Evolutionary conservation across 352 stramenopile genomes (phyloP).

Genomic region (Phytophthora ramorum): DNA sequence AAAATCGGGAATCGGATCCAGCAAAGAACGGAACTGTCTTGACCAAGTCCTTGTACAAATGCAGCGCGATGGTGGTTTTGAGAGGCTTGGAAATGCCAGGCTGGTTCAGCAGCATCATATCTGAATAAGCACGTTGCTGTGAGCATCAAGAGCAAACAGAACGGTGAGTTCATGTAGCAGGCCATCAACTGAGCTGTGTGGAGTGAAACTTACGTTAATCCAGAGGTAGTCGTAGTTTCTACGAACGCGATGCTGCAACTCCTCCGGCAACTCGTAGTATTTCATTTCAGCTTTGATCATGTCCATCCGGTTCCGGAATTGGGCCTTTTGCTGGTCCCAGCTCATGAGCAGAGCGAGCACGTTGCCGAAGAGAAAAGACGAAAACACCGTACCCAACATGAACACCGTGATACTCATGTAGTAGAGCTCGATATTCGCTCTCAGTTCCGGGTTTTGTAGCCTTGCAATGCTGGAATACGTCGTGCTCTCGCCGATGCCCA

Average conservation of each 20-base stretch:
- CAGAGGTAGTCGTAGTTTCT: slow-evolving; percentile 88
- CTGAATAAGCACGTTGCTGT: slow-evolving; percentile 84
- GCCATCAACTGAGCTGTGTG: not conserved
- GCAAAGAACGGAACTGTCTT: slow-evolving; percentile 86
- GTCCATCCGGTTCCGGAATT: slow-evolving; percentile 88
- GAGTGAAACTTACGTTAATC: slow-evolving; percentile 68
- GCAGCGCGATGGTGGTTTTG: slow-evolving; percentile 77
- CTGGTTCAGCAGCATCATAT: slow-evolving; percentile 87
- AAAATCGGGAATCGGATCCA: slow-evolving; percentile 71
- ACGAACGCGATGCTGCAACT: slow-evolving; percentile 74
- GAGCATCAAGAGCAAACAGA: slow-evolving; percentile 3
- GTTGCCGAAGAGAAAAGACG: slow-evolving; percentile 83
- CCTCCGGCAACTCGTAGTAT: slow-evolving; percentile 80
- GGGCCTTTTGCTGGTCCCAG: slow-evolving; percentile 82
- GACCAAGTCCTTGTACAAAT: slow-evolving; percentile 83
- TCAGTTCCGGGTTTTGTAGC: slow-evolving; percentile 47
- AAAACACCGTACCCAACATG: slow-evolving; percentile 71
- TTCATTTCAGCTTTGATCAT: slow-evolving; percentile 86
- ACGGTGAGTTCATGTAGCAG: slow-evolving; percentile 4
- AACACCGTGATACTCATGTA: slow-evolving; percentile 75
- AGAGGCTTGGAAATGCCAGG: slow-evolving; percentile 80
- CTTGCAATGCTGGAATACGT: slow-evolving; percentile 65
- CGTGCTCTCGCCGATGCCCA: slow-evolving; percentile 73
- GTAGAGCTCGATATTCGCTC: slow-evolving; percentile 63
- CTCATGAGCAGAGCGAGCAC: slow-evolving; percentile 80